Evolutionary conservation across 2,329 filamentous ascomycete species (phyloP).

Genomic region (Lasiodiplodia sp.): DNA sequence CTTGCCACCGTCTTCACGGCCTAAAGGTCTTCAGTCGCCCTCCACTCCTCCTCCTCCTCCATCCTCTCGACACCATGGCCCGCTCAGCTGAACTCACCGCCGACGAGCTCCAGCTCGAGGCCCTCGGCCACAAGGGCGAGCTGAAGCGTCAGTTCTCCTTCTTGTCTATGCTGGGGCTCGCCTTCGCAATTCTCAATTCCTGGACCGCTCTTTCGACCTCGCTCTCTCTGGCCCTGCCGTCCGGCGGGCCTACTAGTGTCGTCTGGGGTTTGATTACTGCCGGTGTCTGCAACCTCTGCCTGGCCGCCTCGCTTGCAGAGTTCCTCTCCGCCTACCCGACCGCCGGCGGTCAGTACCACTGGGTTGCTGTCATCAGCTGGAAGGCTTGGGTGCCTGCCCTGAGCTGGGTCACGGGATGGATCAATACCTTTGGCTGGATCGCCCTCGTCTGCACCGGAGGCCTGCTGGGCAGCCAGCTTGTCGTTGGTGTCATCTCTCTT

Average conservation of each 20-base stretch:
- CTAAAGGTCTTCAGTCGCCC: neutral
- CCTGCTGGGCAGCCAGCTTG: constrained; percentile 70
- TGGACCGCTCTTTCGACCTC: constrained; percentile 69
- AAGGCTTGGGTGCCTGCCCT: constrained; percentile 66
- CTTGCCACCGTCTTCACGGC: neutral
- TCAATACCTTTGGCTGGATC: constrained; percentile 75
- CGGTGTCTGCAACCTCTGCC: constrained; percentile 70
- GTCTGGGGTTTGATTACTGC: constrained; percentile 71
- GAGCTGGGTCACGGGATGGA: constrained; percentile 77
- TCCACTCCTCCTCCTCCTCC: neutral
- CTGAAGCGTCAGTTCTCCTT: constrained; percentile 65
- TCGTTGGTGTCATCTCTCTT: constrained; percentile 70
- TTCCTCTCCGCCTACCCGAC: constrained; percentile 71
- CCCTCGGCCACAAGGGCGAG: constrained; percentile 64
- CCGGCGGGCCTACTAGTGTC: constrained; percentile 73
- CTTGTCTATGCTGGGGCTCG: constrained; percentile 67
- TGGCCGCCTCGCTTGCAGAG: constrained; percentile 73
- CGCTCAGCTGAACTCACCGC: constrained; percentile 30
- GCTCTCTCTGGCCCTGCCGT: constrained; percentile 68
- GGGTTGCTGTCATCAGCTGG: constrained; percentile 72
- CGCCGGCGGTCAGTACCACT: constrained; percentile 68
- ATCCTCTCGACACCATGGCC: constrained; percentile 14
- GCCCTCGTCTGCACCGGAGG: constrained; percentile 71
- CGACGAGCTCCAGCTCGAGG: constrained; percentile 46
- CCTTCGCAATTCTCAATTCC: constrained; percentile 69